phyloP scores from a whole-genome alignment of 768 basidiomycete genomes.

The Podaxis sp. region DNA sequence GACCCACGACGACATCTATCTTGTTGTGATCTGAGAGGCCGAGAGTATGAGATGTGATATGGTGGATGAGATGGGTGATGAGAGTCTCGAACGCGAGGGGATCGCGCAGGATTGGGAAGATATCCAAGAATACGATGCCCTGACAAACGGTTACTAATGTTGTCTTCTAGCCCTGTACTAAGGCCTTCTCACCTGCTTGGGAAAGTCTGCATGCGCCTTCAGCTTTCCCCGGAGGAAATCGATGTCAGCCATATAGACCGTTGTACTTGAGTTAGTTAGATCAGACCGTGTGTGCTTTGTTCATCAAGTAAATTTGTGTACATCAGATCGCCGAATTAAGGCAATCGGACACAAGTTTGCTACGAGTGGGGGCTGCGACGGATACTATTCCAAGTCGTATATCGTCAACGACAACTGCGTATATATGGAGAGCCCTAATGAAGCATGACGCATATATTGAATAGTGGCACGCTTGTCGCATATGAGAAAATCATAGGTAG shows the following conservation, averaged over 20 bases:
- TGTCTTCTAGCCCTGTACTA: not conserved
- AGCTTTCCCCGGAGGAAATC: conserved; percentile 65
- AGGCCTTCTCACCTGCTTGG: conserved; percentile 68
- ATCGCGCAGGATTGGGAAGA: conserved; percentile 88
- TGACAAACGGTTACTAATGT: conserved; percentile 24
- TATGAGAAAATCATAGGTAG: conserved; percentile 26
- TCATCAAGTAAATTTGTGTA: not conserved
- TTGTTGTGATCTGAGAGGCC: conserved; percentile 56
- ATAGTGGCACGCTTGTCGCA: conserved; percentile 18
- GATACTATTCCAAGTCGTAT: not conserved
- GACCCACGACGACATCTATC: conserved; percentile 90
- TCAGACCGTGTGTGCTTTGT: not conserved
- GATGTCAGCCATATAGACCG: conserved; percentile 69
- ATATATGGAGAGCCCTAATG: conserved; percentile 3
- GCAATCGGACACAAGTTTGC: not conserved
- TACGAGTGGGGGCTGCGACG: not conserved
- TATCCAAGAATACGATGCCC: conserved; percentile 93
- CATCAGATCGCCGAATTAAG: not conserved
- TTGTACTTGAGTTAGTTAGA: not conserved
- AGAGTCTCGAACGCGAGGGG: conserved; percentile 88
- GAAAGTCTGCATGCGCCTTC: conserved; percentile 72
- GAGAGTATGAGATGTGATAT: conserved; percentile 77
- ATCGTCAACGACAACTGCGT: not conserved
- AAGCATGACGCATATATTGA: conserved; percentile 24
- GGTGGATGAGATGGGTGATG: conserved; percentile 85